Base-by-base conservation (phyloP, 169 alveolate species). In the Plasmodium chabaudi region DNA sequence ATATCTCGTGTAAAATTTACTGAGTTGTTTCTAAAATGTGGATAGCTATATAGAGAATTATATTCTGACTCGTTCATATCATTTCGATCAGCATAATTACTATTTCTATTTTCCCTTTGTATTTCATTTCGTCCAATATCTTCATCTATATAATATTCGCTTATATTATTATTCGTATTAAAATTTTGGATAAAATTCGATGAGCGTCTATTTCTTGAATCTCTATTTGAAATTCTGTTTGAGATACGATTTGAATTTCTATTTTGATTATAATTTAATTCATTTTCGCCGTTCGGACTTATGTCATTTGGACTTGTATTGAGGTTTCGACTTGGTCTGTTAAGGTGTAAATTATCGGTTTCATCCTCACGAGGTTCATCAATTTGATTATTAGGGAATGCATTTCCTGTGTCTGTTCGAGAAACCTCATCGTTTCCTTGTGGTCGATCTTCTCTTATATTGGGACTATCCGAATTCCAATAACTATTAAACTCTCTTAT, bases 401-500 rank as follows among this genome's bases (percentile, higher is more conserved):
- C 0, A 34, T 34, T 34, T 34, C 42, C 42, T 34, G 42, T 34
- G 7, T 34, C 42, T 34, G 5, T 34, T 34, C 42, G 1, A 34
- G 42, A 34, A 34, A 0, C 5, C 4, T 34, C 42, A 17, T 53
- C 49, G 21, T 61, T 49, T 15, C 47, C 23, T 27, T 42, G 47
- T 10, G 47, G 42, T 44, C 34, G 53, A n/a, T 57, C 5, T 13
- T 34, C 53, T 49, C 75, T 57, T 27, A 46, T 0, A 2, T 86
- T 74, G 47, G 47, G 69, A 23, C 65, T 70, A 23, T 49, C 12
- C 12, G 46, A 39, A 13, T 79, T 71, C 79, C 73, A 79, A 34
- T 68, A 86, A 46, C 59, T 86, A 27, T 86, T 70, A 23, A 82
- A 82, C 34, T 82, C 90, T 27, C 90, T 44, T 46, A 82, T 17